These are phyloP conservation scores for Malus sylvestris DNA, from an alignment of 306 rosid genomes.

Conservation along the genomic window DNA sequence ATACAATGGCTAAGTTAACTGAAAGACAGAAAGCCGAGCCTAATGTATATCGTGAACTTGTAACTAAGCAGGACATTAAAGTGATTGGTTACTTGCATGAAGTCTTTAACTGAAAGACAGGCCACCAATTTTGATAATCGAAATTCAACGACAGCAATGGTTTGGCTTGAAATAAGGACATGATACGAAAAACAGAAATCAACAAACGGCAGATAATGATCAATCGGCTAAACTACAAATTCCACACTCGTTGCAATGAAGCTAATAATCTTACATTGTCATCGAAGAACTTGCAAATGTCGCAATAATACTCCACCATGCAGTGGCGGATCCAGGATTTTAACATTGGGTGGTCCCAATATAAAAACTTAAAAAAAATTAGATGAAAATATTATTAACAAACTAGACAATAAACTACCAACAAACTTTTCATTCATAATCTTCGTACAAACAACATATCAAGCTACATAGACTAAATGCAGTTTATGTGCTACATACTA, in stretches of 20 bases:
- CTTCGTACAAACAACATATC: too few species aligned
- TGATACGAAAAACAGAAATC: background rate
- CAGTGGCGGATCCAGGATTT: too few species aligned
- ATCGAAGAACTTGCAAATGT: conserved; percentile 61
- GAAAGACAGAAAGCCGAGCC: background rate
- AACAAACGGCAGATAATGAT: background rate
- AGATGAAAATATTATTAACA: too few species aligned
- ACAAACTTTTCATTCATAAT: too few species aligned
- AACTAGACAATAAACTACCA: too few species aligned
- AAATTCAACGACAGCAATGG: background rate
- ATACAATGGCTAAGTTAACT: background rate
- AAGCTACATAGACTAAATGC: too few species aligned
- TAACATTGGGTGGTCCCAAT: too few species aligned
- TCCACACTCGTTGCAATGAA: conserved; percentile 68
- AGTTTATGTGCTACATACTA: too few species aligned
- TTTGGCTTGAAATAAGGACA: background rate
- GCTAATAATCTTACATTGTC: conserved; percentile 36
- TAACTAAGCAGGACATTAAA: too few species aligned
- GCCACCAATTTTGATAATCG: conserved; percentile 48
- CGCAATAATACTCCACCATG: conserved; percentile 47
- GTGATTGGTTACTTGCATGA: too few species aligned
- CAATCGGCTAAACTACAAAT: conserved; percentile 54
- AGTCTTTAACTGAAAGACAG: background rate
- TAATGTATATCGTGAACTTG: too few species aligned
- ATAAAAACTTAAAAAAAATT: too few species aligned